Conservation (phyloP, 129 eudicot species). For the Glebionis coronaria region DNA sequence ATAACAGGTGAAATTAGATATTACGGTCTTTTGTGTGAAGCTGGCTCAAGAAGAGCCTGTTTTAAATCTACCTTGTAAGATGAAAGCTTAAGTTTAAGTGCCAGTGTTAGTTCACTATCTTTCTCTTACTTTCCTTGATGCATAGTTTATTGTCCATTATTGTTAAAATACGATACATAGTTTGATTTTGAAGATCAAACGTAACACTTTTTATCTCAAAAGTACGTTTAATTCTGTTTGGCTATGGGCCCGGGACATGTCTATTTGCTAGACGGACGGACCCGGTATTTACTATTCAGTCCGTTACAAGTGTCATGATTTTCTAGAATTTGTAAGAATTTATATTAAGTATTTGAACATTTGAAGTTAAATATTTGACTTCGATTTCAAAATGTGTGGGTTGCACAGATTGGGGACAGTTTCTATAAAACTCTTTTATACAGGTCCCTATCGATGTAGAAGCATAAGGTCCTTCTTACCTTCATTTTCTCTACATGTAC, state of each 20-base stretch:
- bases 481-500: too few species aligned
- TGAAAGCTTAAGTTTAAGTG: neutral
- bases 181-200: neutral
- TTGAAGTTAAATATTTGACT: neutral
- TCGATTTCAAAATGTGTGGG: neutral
- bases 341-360: neutral
- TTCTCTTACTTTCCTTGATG: too few species aligned
- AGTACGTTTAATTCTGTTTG: neutral
- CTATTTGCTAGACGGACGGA: too few species aligned
- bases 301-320: neutral
- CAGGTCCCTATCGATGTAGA: too few species aligned
- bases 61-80: conserved; percentile 69
- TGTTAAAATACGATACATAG: neutral
- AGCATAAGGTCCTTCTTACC: too few species aligned
- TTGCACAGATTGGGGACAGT: neutral
- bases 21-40: conserved; percentile 56
- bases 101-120: conserved; percentile 4
- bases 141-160: neutral
- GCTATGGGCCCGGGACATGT: neutral
- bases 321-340: neutral
- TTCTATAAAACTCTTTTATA: too few species aligned
- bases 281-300: too few species aligned
- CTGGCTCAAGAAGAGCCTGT: conserved; percentile 85
- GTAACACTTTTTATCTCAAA: neutral
- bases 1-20: conserved; percentile 71